Base-by-base conservation (phyloP, 2,329 filamentous ascomycete genomes). In the Cytospora piceicola region DNA sequence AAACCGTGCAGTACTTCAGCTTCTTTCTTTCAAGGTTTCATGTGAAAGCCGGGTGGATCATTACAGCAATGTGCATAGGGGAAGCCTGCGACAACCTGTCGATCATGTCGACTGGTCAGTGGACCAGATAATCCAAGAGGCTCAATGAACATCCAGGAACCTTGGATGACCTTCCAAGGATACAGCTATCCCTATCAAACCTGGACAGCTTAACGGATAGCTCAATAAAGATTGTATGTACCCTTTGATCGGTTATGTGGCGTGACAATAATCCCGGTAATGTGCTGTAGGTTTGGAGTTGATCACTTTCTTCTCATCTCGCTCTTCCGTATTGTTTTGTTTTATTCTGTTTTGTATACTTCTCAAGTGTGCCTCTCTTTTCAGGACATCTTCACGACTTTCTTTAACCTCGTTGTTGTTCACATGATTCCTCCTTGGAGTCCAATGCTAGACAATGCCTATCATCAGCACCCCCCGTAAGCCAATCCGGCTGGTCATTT, bases 361-460 rank as follows among this genome's bases (percentile, higher is more conserved):
- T 11, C 24, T 49, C 46, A 24, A 49, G 29, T 39, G 34, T 52
- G 15, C 27, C 12, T 30, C 29, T 32, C 30, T 15, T 54, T 32
- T 46, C 52, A 27, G 32, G 24, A 34, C 36, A 60, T 52, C n/a
- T 53, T 60, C 57, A 24, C 32, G n/a, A 24, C 54, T 63, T n/a
- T 63, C n/a, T 15, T 58, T 24, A 24, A 46, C 51, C 57, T 29
- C 32, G 7, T 29, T 49, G 58, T 15, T 9, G 46, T 55, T 61
- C 30, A 54, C 49, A 39, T 46, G 49, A 27, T 57, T 46, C 53
- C 58, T 62, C 29, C n/a, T 61, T 24, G 27, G n/a, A 15, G 27
- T n/a, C 57, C 52, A 52, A 53, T 51, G 51, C 65, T 54, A 67
- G 52, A 51, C 57, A 30, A 67, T 67, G 61, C 36, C 65, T 58